A percentile compares a stretch with the other conserved stretches of the same genome.
phyloP scores from a whole-genome alignment of 2,329 filamentous ascomycete species.

The Trichoderma aggressivum region DNA sequence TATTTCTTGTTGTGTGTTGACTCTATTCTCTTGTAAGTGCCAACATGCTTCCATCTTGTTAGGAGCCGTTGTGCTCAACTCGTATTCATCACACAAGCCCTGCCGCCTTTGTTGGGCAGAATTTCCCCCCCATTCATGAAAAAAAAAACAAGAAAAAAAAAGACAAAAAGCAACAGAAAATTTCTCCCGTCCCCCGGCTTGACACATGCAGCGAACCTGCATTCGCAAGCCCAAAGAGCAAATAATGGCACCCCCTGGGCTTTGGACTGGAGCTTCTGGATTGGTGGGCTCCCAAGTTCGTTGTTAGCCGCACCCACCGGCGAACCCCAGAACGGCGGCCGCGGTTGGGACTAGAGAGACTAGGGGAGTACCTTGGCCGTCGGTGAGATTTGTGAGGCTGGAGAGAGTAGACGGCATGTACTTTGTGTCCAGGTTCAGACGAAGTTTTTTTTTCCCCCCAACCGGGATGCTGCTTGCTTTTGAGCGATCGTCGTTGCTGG shows the following conservation, averaged over 20 bases:
- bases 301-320: conserved; percentile 6
- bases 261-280: neutral
- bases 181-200: neutral
- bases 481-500: neutral
- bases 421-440: no score
- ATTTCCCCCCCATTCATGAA: neutral
- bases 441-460: neutral
- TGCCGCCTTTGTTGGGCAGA: neutral
- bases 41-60: neutral
- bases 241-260: neutral
- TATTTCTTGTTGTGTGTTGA: neutral
- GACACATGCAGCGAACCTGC: conserved; percentile 15
- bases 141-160: no score
- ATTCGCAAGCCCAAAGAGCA: neutral
- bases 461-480: neutral
- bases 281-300: no score
- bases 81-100: neutral
- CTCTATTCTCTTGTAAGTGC: neutral
- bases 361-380: neutral
- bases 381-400: neutral
- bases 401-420: neutral
- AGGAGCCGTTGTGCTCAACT: neutral
- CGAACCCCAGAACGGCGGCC: conserved; percentile 12
- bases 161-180: neutral
- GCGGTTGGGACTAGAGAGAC: conserved; percentile 5